Evolutionary conservation across 305 asterid genomes (phyloP).

Genomic region (Stenogyne calaminthoides): DNA sequence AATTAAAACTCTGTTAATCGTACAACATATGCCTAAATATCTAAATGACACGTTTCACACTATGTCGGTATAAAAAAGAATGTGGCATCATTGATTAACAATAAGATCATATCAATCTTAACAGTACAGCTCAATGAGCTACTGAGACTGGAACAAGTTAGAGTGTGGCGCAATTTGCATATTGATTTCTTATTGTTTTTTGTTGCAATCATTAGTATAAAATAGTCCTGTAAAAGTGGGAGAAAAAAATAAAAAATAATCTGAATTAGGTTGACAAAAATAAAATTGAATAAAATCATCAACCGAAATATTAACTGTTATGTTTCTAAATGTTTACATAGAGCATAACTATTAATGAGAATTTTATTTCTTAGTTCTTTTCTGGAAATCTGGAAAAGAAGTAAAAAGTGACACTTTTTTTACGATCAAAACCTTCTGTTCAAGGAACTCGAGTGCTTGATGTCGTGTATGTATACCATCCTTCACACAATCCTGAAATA

Average conservation of each 20-base stretch:
- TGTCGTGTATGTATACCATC: slow-evolving; percentile 62
- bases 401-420: slow-evolving; percentile 6
- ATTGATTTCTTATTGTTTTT: slow-evolving; percentile 22
- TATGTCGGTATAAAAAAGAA: background rate
- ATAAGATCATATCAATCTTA: background rate
- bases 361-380: slow-evolving; percentile 8
- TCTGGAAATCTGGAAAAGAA: slow-evolving; percentile 23
- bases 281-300: background rate
- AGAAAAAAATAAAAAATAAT: background rate
- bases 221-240: slow-evolving; percentile 1
- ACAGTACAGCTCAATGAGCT: slow-evolving; percentile 11
- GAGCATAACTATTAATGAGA: background rate
- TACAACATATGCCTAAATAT: background rate
- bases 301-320: background rate
- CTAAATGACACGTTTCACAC: background rate
- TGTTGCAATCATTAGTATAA: slow-evolving; percentile 12
- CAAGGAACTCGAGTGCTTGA: slow-evolving; percentile 83
- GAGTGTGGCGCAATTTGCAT: slow-evolving; percentile 2
- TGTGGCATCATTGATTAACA: background rate
- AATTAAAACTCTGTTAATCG: background rate
- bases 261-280: slow-evolving; percentile 5
- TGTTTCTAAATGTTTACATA: slow-evolving; percentile 4
- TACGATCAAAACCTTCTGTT: slow-evolving; percentile 55
- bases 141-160: slow-evolving; percentile 9
- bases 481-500: slow-evolving; percentile 82